Percentiles rank a stretch among this genome's conserved stretches.
Evolutionary conservation across 164 flowering plant species (phyloP).

Genomic region (Magnolia changhungtana): DNA sequence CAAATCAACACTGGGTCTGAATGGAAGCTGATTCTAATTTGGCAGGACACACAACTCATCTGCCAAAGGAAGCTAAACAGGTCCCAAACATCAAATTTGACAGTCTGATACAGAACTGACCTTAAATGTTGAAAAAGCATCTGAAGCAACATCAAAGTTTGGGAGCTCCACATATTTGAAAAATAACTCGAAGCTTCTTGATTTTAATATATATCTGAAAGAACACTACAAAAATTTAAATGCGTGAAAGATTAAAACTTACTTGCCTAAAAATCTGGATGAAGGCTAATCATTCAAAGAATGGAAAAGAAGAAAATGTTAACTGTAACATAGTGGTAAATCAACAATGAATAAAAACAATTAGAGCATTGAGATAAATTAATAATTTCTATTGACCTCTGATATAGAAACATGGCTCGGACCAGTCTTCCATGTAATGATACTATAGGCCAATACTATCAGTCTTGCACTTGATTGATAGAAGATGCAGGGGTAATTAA

Average conservation of each 20-base stretch:
- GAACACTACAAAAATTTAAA: conserved; percentile 34
- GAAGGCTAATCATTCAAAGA: neutral
- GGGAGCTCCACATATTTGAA: conserved; percentile 94
- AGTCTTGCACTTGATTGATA: too few species aligned
- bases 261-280: neutral
- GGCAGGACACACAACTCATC: neutral
- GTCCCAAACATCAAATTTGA: neutral
- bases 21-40: neutral
- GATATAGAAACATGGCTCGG: neutral
- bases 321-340: neutral
- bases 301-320: neutral
- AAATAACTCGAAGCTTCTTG: conserved; percentile 86
- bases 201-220: conserved; percentile 91
- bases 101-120: conserved; percentile 29
- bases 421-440: too few species aligned
- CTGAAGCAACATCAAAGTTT: conserved; percentile 90
- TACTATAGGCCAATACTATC: too few species aligned
- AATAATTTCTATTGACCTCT: neutral
- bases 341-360: neutral
- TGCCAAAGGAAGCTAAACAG: conserved; percentile 6
- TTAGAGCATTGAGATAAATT: neutral
- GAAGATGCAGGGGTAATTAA: too few species aligned
- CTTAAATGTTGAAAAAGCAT: conserved; percentile 96
- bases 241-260: conserved; percentile 22
- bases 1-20: neutral